Evolutionary conservation across 2,329 filamentous ascomycete species (phyloP), one percentile per base, ranked within the genome.

Genomic region (Mycosphaerella sp.): DNA sequence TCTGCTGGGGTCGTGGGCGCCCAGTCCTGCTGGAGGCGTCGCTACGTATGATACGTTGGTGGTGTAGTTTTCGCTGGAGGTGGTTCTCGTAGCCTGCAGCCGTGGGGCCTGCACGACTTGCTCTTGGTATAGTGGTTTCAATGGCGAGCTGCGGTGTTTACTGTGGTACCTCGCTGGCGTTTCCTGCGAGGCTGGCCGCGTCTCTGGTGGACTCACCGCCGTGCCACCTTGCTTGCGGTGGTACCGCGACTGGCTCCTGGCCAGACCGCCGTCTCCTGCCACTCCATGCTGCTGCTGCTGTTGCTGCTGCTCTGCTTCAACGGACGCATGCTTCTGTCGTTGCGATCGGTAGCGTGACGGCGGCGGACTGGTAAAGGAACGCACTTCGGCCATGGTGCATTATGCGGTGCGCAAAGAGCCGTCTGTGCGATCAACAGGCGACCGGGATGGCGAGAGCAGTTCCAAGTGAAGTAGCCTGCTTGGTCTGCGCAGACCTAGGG

Each of bases 181-280:
- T 17, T 59, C 53, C 40, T 54, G 48, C 44, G 58, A 55, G 12
- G 53, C 34, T 38, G 45, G 52, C 23, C 48, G 34, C 31, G 48
- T 51, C n/a, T 54, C 54, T 39, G 58, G 44, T n/a, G 59, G 43
- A 10, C 47, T 42, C 8, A 36, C 39, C 26, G 56, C 9, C 38
- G 53, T 45, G 29, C 45, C 51, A 32, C 29, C 31, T 49, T 54
- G 56, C 56, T 67, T 67, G 38, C 63, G 60, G 26, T 56, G 63
- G 48, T 69, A 69, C 12, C 66, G 59, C n/a, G 66, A 68, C 50
- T 62, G 64, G 57, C 63, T 67, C 38, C 66, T 60, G 36, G 52
- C 56, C 23, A 68, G 31, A 6, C 55, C 54, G 11, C 61, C 62
- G 42, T 62, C 47, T 6, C 47, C 47, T 12, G 59, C 53, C 31